A percentile compares a stretch with the other conserved stretches of the same genome.
These are phyloP conservation scores for Eleusine indica DNA, from an alignment of 176 grass and related monocot genomes.

Conservation along the genomic window DNA sequence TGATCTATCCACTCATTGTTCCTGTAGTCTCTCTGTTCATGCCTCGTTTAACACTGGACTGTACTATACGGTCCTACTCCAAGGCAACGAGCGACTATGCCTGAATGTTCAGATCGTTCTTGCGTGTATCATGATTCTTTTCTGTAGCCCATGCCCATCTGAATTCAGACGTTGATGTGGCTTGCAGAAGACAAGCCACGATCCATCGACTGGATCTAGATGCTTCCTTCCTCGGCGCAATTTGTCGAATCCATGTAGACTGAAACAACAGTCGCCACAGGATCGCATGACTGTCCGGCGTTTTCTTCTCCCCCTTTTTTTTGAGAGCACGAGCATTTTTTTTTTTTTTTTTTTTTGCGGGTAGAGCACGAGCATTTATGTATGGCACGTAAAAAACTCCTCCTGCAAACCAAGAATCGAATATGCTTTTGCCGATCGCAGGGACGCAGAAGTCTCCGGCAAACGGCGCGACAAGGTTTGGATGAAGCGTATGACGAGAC, in stretches of 20 bases:
- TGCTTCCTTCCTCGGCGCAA: not conserved
- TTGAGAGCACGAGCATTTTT: not conserved
- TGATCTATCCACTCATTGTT: slow-evolving; percentile 6
- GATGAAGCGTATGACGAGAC: slow-evolving; percentile 3
- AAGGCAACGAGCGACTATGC: not conserved
- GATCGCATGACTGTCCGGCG: not conserved
- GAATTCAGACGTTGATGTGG: not conserved
- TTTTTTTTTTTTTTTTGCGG: not conserved
- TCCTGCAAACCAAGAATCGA: not conserved
- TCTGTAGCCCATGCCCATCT: not conserved
- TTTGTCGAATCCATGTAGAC: not conserved
- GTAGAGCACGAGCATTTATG: not conserved
- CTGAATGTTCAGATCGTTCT: not conserved
- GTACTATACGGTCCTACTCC: no score
- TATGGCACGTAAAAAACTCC: slow-evolving; percentile 26
- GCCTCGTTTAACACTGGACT: not conserved
- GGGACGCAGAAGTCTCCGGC: not conserved
- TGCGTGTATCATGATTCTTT: no score
- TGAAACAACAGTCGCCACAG: not conserved
- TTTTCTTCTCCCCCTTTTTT: not conserved
- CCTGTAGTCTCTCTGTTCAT: not conserved
- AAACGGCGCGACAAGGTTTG: not conserved
- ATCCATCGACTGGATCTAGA: not conserved
- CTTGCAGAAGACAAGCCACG: not conserved
- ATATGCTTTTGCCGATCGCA: not conserved